phyloP scores from a whole-genome alignment of 371 early-diverging fungal species.

The Mucor circinelloides region DNA sequence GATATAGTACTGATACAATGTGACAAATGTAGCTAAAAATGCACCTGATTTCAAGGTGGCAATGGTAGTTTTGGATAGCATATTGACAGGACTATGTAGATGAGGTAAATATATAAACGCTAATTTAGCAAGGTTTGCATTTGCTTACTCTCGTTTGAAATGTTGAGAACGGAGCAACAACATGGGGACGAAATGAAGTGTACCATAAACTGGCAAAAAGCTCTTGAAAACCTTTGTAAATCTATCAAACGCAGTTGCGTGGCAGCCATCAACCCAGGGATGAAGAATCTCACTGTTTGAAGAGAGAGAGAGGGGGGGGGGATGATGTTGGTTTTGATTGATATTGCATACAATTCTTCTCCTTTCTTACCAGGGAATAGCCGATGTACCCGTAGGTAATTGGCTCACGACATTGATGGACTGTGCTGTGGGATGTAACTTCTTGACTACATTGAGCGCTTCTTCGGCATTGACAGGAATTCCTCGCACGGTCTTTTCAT shows the following conservation, averaged over 20 bases:
- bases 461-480: constrained; percentile 47
- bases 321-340: too few relatives aligned
- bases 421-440: constrained; percentile 47
- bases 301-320: neutral
- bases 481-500: constrained; percentile 53
- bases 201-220: constrained; percentile 71
- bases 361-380: constrained; percentile 39
- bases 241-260: constrained; percentile 44
- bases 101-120: neutral
- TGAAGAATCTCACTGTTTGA: constrained; percentile 58
- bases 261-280: constrained; percentile 63
- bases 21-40: constrained; percentile 65
- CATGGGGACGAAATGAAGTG: constrained; percentile 74
- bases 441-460: constrained; percentile 41
- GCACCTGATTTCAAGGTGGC: constrained; percentile 64
- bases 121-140: neutral
- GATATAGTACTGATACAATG: constrained; percentile 61
- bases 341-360: neutral
- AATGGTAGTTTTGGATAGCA: constrained; percentile 50
- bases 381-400: constrained; percentile 27
- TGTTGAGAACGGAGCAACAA: constrained; percentile 58
- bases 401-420: constrained; percentile 39
- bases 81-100: constrained; percentile 43
- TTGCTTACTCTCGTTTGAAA: constrained; percentile 58
- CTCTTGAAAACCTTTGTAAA: constrained; percentile 58